Conservation (phyloP, 768 basidiomycete species). For the Phaeotremella fagi region DNA sequence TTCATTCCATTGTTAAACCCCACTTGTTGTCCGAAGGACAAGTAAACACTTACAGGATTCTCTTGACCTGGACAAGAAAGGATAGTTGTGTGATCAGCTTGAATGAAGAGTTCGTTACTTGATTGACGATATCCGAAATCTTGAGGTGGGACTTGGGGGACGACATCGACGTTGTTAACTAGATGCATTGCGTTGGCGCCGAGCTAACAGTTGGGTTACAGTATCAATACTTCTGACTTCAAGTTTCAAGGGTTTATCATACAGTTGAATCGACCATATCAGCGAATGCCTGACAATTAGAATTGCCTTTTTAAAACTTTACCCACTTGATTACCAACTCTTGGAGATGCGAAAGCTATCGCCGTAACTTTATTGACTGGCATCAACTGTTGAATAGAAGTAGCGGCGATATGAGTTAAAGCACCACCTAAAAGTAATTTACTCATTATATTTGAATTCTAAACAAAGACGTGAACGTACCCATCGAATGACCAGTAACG, state of each 20-base stretch:
- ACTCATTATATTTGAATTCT: not conserved
- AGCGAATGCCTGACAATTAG: slow-evolving; percentile 2
- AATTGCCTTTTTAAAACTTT: not conserved
- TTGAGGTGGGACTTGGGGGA: slow-evolving; percentile 8
- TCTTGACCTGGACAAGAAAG: slow-evolving; percentile 5
- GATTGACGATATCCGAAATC: slow-evolving; percentile 3
- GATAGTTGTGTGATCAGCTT: not conserved
- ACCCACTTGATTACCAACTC: slow-evolving; percentile 8
- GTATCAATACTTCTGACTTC: not conserved
- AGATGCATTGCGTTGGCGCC: not conserved
- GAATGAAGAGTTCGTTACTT: not conserved
- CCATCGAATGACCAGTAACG: slow-evolving; percentile 7
- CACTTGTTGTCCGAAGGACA: too few relatives aligned
- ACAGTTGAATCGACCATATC: slow-evolving; percentile 4
- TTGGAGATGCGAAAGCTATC: slow-evolving; percentile 5
- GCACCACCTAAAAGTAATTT: not conserved
- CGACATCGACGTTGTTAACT: slow-evolving; percentile 6
- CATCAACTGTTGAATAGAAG: not conserved
- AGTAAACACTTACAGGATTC: slow-evolving; percentile 4
- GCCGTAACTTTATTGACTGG: not conserved
- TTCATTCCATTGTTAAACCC: not conserved
- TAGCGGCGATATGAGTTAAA: not conserved
- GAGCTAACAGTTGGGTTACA: not conserved
- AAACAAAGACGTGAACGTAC: not conserved
- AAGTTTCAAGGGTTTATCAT: not conserved